A percentile compares a stretch with the other conserved stretches of the same genome.
phyloP scores from a whole-genome alignment of 2,329 filamentous ascomycete species.

The Calonectria pteridis region DNA sequence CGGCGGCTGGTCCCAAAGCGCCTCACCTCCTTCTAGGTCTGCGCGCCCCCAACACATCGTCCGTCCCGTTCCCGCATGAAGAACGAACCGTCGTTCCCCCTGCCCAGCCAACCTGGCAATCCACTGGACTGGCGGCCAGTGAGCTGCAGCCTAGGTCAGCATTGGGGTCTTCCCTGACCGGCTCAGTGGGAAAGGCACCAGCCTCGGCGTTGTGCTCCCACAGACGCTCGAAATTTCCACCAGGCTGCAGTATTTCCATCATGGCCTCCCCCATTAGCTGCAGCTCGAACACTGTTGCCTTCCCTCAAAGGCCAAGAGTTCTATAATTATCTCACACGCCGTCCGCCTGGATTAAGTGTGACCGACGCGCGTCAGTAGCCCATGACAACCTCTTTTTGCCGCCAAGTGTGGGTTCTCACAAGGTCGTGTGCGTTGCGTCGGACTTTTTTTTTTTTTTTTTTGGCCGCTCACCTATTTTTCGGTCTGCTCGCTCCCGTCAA shows the following conservation, averaged over 20 bases:
- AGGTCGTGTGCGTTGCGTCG: conserved; percentile 8
- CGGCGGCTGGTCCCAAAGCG: neutral
- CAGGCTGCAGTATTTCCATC: conserved; percentile 33
- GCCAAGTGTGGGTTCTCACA: conserved; percentile 9
- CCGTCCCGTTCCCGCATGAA: conserved; percentile 22
- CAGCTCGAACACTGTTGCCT: conserved; percentile 33
- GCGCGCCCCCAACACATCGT: conserved; percentile 33
- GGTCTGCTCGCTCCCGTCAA: conserved; percentile 28
- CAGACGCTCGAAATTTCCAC: conserved; percentile 34
- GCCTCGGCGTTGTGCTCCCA: conserved; percentile 28
- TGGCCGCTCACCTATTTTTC: conserved; percentile 24
- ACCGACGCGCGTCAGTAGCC: conserved; percentile 35
- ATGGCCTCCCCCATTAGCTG: conserved; percentile 19
- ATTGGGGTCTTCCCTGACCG: conserved; percentile 33
- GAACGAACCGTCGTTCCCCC: conserved; percentile 33
- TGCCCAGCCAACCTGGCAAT: conserved; percentile 37
- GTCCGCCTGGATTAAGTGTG: conserved; percentile 19
- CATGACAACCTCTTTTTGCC: neutral
- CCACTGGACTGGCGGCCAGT: conserved; percentile 40
- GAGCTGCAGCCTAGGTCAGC: conserved; percentile 29
- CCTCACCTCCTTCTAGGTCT: conserved; percentile 17
- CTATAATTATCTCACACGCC: conserved; percentile 33
- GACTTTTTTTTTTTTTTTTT: conserved; percentile 21
- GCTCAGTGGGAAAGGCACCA: conserved; percentile 34
- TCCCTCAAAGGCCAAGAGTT: conserved; percentile 17